Base-by-base conservation (phyloP, 371 early-diverging fungal species). In the Cokeromyces recurvatus region DNA sequence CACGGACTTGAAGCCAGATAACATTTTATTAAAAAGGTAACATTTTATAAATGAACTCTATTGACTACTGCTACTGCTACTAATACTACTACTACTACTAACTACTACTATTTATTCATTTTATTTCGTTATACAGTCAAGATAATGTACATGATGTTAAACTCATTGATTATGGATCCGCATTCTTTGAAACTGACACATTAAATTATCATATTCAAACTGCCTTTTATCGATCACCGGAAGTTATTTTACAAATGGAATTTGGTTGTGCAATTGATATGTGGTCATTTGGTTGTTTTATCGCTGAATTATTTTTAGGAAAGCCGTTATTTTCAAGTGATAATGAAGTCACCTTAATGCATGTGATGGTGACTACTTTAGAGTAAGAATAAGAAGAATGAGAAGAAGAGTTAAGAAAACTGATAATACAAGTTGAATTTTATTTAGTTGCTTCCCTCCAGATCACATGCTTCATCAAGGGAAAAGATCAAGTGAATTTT, bases 251-350 rank as follows among this genome's bases (percentile, higher is more conserved):
- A 14, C 94, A 94, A 2, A 62, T 93, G 19, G 87, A 90, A 38
- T 90, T 95, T 72, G 82, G 91, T 8, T 86, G 92, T 35, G 75
- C 91, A 11, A 93, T 97, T 36, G 99, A 99, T 65, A 95, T 99
- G 84, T 99, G 99, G 99, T 94, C 97, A 0, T 74, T 97, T 9
- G 99, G 99, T 0, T 99, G 99, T 66, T 91, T 99, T 47, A 91
- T 95, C n/a, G 97, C 94, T 4, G 99, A 99, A 64, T 71, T 99
- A 12, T 92, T 86, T 58, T 60, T 93, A 0, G 95, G 95, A 0
- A 64, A 87, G 3, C 96, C 96, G 0, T 59, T 98, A 46, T 94
- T 96, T 62, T 95, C 97, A 0, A 96, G 97, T 8, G 79, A 82
- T 6, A 87, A 90, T 38, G 96, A 96, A 71, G 89, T 87, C 60